Conservation (phyloP, 306 rosid genomes). For the Nissolia schottii region DNA sequence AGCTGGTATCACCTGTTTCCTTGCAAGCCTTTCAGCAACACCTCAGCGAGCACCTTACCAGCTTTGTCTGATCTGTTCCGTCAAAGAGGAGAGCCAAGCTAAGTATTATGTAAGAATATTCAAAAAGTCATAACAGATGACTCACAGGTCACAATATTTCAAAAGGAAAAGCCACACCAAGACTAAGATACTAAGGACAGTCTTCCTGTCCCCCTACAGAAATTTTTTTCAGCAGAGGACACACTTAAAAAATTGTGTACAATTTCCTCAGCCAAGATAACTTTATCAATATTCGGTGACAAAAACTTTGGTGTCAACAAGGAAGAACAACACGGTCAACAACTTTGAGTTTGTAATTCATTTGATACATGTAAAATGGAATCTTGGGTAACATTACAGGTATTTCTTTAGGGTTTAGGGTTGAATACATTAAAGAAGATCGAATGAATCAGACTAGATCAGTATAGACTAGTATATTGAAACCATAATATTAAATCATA, state of each 20-base stretch:
- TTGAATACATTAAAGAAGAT: not conserved
- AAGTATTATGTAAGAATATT: slow-evolving; percentile 1
- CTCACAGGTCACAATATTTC: not conserved
- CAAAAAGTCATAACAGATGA: not conserved
- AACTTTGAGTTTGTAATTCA: not conserved
- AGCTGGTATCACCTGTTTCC: slow-evolving; percentile 59
- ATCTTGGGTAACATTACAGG: not conserved
- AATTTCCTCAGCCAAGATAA: not conserved
- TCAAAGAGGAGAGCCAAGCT: slow-evolving; percentile 12
- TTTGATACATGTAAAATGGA: not conserved
- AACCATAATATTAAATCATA: not conserved
- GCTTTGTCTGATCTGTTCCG: slow-evolving; percentile 63
- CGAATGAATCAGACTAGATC: not conserved
- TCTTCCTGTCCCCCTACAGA: not conserved
- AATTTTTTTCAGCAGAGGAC: slow-evolving; percentile 1
- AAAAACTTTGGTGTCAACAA: not conserved
- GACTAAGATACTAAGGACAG: not conserved
- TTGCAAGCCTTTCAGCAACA: slow-evolving; percentile 48
- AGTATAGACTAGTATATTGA: not conserved
- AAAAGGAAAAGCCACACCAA: not conserved
- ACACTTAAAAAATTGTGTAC: not conserved
- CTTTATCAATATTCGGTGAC: not conserved
- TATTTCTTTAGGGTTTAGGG: not conserved
- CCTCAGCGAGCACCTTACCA: slow-evolving; percentile 64
- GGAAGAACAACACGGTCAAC: not conserved